Conservation (phyloP, 345 rosid species). For the Anacardium occidentale region DNA sequence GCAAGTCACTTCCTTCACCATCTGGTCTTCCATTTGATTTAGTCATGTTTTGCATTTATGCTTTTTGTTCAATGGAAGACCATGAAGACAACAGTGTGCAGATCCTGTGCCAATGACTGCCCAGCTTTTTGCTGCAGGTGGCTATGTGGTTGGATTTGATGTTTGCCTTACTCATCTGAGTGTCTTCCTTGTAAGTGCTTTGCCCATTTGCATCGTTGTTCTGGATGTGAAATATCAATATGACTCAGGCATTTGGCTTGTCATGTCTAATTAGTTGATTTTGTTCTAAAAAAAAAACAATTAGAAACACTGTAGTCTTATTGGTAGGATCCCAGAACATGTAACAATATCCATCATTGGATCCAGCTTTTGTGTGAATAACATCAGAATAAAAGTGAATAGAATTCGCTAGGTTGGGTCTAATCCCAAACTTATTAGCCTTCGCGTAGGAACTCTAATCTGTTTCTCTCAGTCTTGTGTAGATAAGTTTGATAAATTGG, state of each 20-base stretch:
- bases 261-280: background rate
- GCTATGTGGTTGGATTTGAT: constrained; percentile 47
- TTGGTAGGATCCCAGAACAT: too few relatives aligned
- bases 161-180: constrained; percentile 77
- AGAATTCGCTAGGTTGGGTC: background rate
- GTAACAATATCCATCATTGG: too few relatives aligned
- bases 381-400: too few relatives aligned
- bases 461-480: background rate
- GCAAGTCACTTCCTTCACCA: too few relatives aligned
- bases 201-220: background rate
- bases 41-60: background rate
- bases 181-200: constrained; percentile 19
- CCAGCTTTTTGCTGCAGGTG: constrained; percentile 55
- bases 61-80: constrained; percentile 23
- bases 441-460: background rate
- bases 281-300: too few relatives aligned
- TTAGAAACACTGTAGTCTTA: too few relatives aligned
- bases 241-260: background rate
- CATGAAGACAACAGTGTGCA: constrained; percentile 47
- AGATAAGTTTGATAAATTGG: background rate
- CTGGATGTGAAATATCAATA: background rate
- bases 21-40: background rate
- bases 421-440: background rate
- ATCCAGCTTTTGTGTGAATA: too few relatives aligned
- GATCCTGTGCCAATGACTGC: constrained; percentile 43